These are phyloP conservation scores for Biscogniauxia mediterranea DNA, from an alignment of 2,329 filamentous ascomycete species.

Conservation along the genomic window DNA sequence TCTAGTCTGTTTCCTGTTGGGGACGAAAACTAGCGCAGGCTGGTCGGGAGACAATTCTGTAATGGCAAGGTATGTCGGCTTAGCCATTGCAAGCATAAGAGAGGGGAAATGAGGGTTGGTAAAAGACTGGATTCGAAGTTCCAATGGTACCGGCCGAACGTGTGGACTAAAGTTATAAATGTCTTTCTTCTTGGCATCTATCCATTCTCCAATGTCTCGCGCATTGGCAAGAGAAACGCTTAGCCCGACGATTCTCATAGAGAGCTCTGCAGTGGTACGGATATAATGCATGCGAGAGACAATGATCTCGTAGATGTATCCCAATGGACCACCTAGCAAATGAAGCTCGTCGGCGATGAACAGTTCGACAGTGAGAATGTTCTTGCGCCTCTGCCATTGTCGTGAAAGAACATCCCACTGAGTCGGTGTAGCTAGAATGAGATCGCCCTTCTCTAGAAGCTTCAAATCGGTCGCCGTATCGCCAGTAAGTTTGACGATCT, in stretches of 20 bases:
- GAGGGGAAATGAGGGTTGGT: conserved; percentile 96
- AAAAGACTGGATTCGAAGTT: conserved; percentile 94
- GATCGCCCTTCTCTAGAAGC: conserved; percentile 79
- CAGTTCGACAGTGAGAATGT: conserved; percentile 83
- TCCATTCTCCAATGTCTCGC: conserved; percentile 94
- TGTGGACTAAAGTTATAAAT: conserved; percentile 98
- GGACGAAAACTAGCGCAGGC: conserved; percentile 88
- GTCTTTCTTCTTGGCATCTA: conserved; percentile 95
- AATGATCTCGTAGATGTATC: conserved; percentile 91
- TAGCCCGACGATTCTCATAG: conserved; percentile 83
- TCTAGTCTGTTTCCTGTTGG: conserved; percentile 88
- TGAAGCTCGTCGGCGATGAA: conserved; percentile 96
- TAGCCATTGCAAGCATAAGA: conserved; percentile 97
- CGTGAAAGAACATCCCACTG: conserved; percentile 97
- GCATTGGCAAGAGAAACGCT: conserved; percentile 92
- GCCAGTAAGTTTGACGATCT: conserved; percentile 88
- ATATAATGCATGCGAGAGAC: conserved; percentile 99
- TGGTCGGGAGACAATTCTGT: conserved; percentile 85
- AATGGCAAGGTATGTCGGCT: conserved; percentile 87
- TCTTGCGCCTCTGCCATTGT: conserved; percentile 95
- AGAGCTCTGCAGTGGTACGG: conserved; percentile 78
- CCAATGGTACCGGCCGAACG: conserved; percentile 82
- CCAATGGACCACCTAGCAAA: conserved; percentile 80
- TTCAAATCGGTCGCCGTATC: conserved; percentile 90
- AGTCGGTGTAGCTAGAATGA: conserved; percentile 86